Conservation (phyloP, 2,329 filamentous ascomycete species). For the Calonectria crousiana region DNA sequence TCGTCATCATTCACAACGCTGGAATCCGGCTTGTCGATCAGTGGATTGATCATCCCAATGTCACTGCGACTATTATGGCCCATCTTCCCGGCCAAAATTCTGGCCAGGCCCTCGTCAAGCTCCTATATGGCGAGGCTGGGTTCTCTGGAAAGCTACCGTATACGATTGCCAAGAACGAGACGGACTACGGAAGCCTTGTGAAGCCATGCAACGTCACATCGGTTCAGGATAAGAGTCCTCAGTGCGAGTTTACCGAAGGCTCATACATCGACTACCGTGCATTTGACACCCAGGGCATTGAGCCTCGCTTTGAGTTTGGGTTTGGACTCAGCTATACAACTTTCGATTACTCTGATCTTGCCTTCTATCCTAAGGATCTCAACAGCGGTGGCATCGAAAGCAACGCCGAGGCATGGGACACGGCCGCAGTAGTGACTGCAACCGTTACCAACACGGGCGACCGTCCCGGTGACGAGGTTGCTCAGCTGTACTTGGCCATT, state of each 20-base stretch:
- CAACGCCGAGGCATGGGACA: conserved; percentile 10
- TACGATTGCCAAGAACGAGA: conserved; percentile 67
- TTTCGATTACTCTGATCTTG: conserved; percentile 52
- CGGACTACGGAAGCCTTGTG: conserved; percentile 56
- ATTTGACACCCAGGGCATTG: conserved; percentile 69
- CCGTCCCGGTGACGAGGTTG: neutral
- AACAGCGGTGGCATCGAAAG: neutral
- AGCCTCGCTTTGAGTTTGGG: conserved; percentile 73
- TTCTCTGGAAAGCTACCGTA: conserved; percentile 72
- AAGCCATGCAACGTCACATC: neutral
- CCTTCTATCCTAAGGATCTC: conserved; percentile 41
- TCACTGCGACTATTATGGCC: conserved; percentile 63
- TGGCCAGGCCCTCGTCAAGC: conserved; percentile 65
- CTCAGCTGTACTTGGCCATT: conserved; percentile 12
- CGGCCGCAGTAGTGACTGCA: neutral
- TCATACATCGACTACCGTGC: conserved; percentile 75
- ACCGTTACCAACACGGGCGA: conserved; percentile 12
- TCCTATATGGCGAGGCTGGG: conserved; percentile 69
- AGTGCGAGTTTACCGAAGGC: conserved; percentile 67
- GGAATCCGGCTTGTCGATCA: conserved; percentile 59
- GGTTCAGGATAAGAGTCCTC: conserved; percentile 29
- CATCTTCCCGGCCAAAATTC: conserved; percentile 62
- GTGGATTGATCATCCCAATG: neutral
- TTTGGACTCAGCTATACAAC: conserved; percentile 76
- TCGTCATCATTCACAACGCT: conserved; percentile 74